Percentiles rank a stretch among this genome's conserved stretches.
These are phyloP conservation scores for Xylaria telfairii DNA, from an alignment of 495 filamentous ascomycete species.

Conservation along the genomic window DNA sequence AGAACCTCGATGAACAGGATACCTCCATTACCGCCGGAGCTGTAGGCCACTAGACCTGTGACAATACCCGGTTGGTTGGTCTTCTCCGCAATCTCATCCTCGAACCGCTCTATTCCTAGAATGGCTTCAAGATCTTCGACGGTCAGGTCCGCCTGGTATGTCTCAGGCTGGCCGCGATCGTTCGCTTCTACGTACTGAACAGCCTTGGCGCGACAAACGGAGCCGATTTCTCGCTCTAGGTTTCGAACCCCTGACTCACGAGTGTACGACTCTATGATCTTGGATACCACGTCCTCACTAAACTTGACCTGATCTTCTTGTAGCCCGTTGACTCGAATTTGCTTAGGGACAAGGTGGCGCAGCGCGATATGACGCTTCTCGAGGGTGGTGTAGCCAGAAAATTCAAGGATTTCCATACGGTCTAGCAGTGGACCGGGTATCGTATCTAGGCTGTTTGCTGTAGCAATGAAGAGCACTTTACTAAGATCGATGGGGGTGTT, in stretches of 20 bases:
- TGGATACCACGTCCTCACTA: conserved; percentile 83
- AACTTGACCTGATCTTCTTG: conserved; percentile 73
- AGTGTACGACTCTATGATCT: conserved; percentile 94
- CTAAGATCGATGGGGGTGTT: conserved; percentile 95
- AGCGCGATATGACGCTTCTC: conserved; percentile 97
- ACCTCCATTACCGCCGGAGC: conserved; percentile 87
- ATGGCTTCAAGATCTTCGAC: conserved; percentile 86
- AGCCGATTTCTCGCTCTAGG: conserved; percentile 92
- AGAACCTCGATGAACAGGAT: conserved; percentile 99
- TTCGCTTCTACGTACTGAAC: conserved; percentile 91
- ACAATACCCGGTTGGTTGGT: conserved; percentile 89
- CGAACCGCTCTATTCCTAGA: conserved; percentile 91
- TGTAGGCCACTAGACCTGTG: conserved; percentile 96
- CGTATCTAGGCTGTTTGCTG: conserved; percentile 93
- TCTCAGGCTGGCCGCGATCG: conserved; percentile 70
- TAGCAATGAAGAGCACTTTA: conserved; percentile 98
- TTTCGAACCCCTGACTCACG: conserved; percentile 98
- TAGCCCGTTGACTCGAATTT: conserved; percentile 81
- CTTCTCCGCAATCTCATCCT: conserved; percentile 94
- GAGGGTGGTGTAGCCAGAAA: conserved; percentile 96
- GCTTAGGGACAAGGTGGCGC: conserved; percentile 93
- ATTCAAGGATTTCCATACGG: conserved; percentile 91
- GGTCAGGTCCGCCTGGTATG: conserved; percentile 76
- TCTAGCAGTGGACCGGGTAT: conserved; percentile 95
- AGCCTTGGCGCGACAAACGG: conserved; percentile 92